Evolutionary conservation across 78 protist species (phyloP).

Genomic region (Dictyostelium firmibasis): DNA sequence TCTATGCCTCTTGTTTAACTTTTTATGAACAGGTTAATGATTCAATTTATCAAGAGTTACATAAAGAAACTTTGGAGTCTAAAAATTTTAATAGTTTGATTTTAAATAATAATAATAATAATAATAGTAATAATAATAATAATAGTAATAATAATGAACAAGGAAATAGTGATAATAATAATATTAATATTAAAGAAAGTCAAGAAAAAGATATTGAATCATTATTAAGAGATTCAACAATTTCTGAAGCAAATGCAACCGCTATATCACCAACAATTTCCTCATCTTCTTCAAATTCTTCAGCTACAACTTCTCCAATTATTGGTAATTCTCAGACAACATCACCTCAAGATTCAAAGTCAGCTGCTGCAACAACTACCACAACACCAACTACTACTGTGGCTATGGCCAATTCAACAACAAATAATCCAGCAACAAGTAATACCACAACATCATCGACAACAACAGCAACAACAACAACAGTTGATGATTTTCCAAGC

Average conservation of each 20-base stretch:
- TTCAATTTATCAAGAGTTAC: constrained; percentile 23
- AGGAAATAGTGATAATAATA: background rate
- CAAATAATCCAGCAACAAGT: background rate
- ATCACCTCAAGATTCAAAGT: background rate
- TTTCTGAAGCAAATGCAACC: background rate
- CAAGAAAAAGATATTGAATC: background rate
- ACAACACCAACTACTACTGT: background rate
- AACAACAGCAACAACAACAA: background rate
- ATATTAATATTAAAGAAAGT: background rate
- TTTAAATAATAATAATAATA: background rate
- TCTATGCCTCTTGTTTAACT: constrained; percentile 62
- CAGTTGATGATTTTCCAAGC: background rate
- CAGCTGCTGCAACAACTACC: background rate
- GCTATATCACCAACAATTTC: background rate
- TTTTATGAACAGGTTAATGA: constrained; percentile 65
- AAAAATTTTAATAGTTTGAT: background rate
- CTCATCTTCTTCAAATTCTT: background rate
- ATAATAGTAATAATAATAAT: background rate
- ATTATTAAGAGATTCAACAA: background rate
- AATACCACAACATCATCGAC: background rate
- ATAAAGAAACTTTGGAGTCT: background rate
- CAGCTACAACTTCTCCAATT: background rate
- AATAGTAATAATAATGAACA: background rate
- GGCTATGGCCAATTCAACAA: background rate
- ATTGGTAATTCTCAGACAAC: background rate